These are phyloP conservation scores for Mycena vitilis DNA, from an alignment of 768 basidiomycete genomes.

Conservation along the genomic window DNA sequence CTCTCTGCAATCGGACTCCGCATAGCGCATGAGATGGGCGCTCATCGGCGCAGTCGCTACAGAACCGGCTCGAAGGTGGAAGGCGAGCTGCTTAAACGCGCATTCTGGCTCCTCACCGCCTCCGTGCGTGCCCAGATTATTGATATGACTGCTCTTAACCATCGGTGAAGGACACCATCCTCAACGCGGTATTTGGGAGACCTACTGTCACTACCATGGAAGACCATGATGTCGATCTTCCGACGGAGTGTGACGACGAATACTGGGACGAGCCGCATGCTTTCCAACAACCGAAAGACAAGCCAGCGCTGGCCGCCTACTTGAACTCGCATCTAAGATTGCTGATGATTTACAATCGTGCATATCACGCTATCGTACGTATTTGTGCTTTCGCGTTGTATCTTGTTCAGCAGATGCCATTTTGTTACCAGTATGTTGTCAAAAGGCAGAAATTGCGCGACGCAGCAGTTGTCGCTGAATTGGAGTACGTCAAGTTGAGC, in stretches of 20 bases:
- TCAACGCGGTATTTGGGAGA: slow-evolving; percentile 20
- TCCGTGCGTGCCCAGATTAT: background rate
- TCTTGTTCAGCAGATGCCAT: too few species aligned
- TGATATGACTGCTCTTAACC: background rate
- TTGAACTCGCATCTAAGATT: slow-evolving; percentile 17
- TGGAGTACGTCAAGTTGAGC: slow-evolving; percentile 21
- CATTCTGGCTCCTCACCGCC: slow-evolving; percentile 19
- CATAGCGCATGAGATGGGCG: slow-evolving; percentile 24
- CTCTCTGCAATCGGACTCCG: slow-evolving; percentile 17
- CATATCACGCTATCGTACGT: slow-evolving; percentile 10
- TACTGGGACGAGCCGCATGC: slow-evolving; percentile 17
- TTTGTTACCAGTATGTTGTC: slow-evolving; percentile 12
- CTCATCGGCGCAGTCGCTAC: slow-evolving; percentile 16
- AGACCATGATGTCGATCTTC: slow-evolving; percentile 24
- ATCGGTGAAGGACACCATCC: slow-evolving; percentile 13
- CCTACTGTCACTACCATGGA: slow-evolving; percentile 8
- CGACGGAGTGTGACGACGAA: slow-evolving; percentile 23
- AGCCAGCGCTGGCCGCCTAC: background rate
- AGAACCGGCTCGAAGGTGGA: background rate
- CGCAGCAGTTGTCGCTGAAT: slow-evolving; percentile 16
- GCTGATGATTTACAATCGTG: slow-evolving; percentile 18
- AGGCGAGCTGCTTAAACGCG: slow-evolving; percentile 10
- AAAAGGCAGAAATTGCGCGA: slow-evolving; percentile 5
- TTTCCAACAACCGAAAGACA: slow-evolving; percentile 24
- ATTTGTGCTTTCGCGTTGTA: background rate